Conservation (phyloP, 2,329 filamentous ascomycete species). For the Fusarium siculi region DNA sequence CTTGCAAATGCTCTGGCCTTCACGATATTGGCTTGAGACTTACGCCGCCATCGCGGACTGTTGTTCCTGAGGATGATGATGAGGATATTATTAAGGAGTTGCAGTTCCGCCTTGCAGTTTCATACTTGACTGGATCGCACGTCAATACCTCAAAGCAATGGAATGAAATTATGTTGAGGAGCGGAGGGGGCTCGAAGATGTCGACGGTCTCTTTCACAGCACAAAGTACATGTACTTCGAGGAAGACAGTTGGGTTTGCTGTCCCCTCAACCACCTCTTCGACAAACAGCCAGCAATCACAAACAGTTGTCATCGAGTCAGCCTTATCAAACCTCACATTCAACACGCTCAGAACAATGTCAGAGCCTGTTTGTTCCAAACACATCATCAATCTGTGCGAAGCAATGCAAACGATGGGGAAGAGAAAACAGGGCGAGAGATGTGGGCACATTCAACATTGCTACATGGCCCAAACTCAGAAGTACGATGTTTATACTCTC, state of each 20-base stretch:
- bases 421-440: neutral
- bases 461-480: fast-evolving
- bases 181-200: fast-evolving
- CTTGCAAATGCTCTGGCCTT: neutral
- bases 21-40: neutral
- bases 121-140: fast-evolving
- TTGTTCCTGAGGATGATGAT: neutral
- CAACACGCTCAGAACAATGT: fast-evolving
- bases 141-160: neutral
- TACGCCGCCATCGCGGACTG: fast-evolving
- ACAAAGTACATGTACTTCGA: fast-evolving
- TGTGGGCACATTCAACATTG: neutral
- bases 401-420: neutral
- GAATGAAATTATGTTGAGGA: neutral
- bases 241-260: neutral
- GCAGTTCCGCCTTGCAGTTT: neutral
- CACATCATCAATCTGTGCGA: neutral
- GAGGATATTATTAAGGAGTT: neutral
- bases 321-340: neutral
- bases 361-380: fast-evolving
- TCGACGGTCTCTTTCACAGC: fast-evolving
- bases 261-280: neutral
- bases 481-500: neutral
- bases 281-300: neutral
- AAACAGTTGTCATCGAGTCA: neutral